Base-by-base conservation (phyloP, 2,329 filamentous ascomycete genomes). In the Aspergillus japonicus region DNA sequence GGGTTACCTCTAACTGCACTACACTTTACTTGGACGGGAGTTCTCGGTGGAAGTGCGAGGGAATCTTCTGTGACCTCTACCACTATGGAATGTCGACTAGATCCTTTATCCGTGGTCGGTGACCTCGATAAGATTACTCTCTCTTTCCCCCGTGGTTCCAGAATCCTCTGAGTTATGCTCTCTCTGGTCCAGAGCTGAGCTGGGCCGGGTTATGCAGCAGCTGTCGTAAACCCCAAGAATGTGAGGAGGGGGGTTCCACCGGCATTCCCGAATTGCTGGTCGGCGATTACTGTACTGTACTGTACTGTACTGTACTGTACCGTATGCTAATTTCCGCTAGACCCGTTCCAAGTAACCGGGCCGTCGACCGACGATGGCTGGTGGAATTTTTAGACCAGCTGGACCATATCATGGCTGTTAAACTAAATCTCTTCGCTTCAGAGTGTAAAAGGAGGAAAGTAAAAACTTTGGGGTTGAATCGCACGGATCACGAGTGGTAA, bases 231-330 rank as follows among this genome's bases (percentile, higher is more conserved):
- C 54, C 56, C 57, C 50, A 44, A 57, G 44, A 60, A 55, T 54
- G 59, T 26, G 26, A 26, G 26, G 26, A 10, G 59, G 54, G 50
- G 42, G 60, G 54, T 57, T 58, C 63, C 63, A 66, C 64, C 50
- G 53, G 52, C 47, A 52, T 55, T 62, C 58, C 63, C 63, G 62
- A 62, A 62, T 42, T 52, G 47, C 57, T 64, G 62, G 61, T 55
- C 47, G 57, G 3, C 42, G 19, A 44, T 44, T 64, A 57, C 26
- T n/a, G 58, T 62, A 58, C 23, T 50, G 50, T 21, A 21, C 23
- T 50, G 50, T 21, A 21, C 21, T 21, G 21, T 60, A 66, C 16
- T 6, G 39, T 39, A 39, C 31, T 2, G 31, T 35, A 35, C 3
- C 11, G 33, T 35, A 35, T 35, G 33, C 14, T 16, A 1, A 26